Conservation (phyloP, 148 eudicot genomes). For the Gaultheria prostrata region DNA sequence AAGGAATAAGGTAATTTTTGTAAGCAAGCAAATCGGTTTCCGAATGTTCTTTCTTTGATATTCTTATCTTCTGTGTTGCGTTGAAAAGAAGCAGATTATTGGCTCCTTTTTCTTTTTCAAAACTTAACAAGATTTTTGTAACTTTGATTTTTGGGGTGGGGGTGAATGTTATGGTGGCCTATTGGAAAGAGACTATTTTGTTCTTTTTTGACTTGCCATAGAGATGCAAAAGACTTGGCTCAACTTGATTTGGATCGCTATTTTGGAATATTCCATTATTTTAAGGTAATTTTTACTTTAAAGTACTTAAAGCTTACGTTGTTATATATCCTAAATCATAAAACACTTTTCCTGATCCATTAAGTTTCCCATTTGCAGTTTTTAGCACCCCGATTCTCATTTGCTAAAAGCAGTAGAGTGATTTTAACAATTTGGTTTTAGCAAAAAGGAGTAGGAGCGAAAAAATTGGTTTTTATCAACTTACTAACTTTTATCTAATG, state of each 20-base stretch:
- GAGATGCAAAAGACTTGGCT: not conserved
- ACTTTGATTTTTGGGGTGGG: not conserved
- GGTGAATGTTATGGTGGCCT: not conserved
- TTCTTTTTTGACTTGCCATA: not conserved
- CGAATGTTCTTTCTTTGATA: not conserved
- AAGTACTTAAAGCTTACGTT: too few relatives aligned
- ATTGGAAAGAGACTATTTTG: not conserved
- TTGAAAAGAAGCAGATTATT: not conserved
- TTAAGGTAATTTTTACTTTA: not conserved
- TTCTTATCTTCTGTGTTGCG: not conserved
- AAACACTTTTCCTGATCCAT: not conserved
- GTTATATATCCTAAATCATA: too few relatives aligned
- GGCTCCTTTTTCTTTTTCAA: not conserved
- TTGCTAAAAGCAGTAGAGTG: too few relatives aligned
- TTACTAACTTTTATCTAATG: too few relatives aligned
- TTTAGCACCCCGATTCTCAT: too few relatives aligned
- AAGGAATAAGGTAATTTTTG: not conserved
- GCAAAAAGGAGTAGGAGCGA: too few relatives aligned
- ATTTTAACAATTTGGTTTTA: too few relatives aligned
- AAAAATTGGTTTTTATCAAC: too few relatives aligned
- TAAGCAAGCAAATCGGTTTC: not conserved
- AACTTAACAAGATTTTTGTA: not conserved
- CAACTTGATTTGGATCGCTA: conserved; percentile 2
- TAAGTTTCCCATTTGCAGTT: too few relatives aligned
- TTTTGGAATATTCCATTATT: not conserved